Percentiles rank a stretch among this genome's conserved stretches.
phyloP scores from a whole-genome alignment of 2,329 filamentous ascomycete species.

The Metarhizium humberi region DNA sequence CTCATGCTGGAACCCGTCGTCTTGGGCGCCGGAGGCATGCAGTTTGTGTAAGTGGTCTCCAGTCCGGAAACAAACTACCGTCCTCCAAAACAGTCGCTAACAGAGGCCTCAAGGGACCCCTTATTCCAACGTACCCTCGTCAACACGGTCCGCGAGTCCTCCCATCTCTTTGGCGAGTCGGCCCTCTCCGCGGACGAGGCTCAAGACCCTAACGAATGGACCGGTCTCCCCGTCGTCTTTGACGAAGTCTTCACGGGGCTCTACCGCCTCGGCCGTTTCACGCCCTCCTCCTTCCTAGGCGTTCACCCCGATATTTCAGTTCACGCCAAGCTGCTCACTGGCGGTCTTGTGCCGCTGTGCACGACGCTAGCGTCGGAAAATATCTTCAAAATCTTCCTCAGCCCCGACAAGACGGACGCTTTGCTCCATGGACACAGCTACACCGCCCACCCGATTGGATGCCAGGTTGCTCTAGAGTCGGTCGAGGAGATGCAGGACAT shows the following conservation, averaged over 20 bases:
- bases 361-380: constrained; percentile 64
- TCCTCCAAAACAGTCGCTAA: background rate
- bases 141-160: constrained; percentile 51
- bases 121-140: constrained; percentile 69
- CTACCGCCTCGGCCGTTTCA: constrained; percentile 68
- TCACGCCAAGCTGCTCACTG: constrained; percentile 77
- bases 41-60: constrained; percentile 53
- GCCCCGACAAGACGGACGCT: constrained; percentile 67
- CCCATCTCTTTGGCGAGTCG: constrained; percentile 40
- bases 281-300: constrained; percentile 59
- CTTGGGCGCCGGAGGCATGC: constrained; percentile 76
- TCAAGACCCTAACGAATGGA: constrained; percentile 40
- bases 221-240: constrained; percentile 68
- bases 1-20: constrained; percentile 74
- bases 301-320: constrained; percentile 66
- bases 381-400: constrained; percentile 64
- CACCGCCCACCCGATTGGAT: constrained; percentile 75
- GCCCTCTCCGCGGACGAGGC: constrained; percentile 2
- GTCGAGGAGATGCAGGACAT: constrained; percentile 50
- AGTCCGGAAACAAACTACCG: background rate
- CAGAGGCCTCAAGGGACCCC: constrained; percentile 48
- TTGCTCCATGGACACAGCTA: constrained; percentile 81
- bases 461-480: constrained; percentile 64
- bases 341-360: constrained; percentile 68
- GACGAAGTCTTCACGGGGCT: constrained; percentile 85